These are phyloP conservation scores for Tieghemiomyces parasiticus DNA, from an alignment of 192 early-diverging fungal species.

Conservation along the genomic window DNA sequence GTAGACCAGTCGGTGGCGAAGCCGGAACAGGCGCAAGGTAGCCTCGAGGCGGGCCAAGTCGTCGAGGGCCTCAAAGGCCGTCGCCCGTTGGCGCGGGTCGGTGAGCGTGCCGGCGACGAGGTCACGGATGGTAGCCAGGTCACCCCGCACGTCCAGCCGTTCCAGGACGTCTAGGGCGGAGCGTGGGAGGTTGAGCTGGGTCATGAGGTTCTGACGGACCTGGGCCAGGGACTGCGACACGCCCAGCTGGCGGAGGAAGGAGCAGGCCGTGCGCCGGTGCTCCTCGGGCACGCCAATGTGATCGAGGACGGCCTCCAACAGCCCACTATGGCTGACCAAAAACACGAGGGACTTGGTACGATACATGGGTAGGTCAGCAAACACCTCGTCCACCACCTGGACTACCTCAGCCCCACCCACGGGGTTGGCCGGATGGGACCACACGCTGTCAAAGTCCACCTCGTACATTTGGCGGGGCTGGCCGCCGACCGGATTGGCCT, in stretches of 20 bases:
- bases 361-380: constrained; percentile 52
- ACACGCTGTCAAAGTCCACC: constrained; percentile 87
- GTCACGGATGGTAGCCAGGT: constrained; percentile 21
- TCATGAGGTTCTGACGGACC: constrained; percentile 41
- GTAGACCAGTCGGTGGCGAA: constrained; percentile 14
- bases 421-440: constrained; percentile 37
- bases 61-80: constrained; percentile 14
- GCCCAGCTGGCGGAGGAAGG: constrained; percentile 42
- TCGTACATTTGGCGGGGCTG: constrained; percentile 66
- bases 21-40: background rate
- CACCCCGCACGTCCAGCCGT: constrained; percentile 43
- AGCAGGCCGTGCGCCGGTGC: constrained; percentile 33
- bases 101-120: constrained; percentile 20
- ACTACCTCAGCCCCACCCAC: constrained; percentile 81
- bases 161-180: constrained; percentile 47
- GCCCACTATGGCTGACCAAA: constrained; percentile 54
- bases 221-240: constrained; percentile 34
- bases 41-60: constrained; percentile 18
- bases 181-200: constrained; percentile 37
- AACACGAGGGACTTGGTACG: constrained; percentile 39
- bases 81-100: constrained; percentile 19
- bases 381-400: constrained; percentile 59
- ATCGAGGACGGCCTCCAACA: constrained; percentile 65
- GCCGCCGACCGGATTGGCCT: constrained; percentile 65
- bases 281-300: constrained; percentile 35